Evolutionary conservation across 2,329 filamentous ascomycete species (phyloP), one percentile per base, ranked within the genome.

Genomic region (Aspergillus sojae): DNA sequence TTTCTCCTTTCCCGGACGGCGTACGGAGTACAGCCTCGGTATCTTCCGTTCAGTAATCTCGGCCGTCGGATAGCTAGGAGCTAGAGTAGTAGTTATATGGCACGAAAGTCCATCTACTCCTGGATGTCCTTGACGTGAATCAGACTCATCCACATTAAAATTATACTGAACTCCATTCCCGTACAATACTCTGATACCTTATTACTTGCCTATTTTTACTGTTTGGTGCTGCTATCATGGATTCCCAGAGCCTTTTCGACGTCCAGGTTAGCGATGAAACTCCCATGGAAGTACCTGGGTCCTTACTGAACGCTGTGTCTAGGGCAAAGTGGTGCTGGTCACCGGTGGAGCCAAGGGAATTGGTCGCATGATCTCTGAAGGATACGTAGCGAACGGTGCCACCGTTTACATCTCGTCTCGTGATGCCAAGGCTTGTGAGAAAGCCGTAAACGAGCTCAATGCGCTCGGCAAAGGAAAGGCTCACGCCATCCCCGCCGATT

Each of bases 301-400:
- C 48, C 7, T 85, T 84, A 65, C 72, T 85, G 48, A 61, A 63
- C 45, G 19, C 39, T 43, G 45, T 34, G 10, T 4, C 36, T 57
- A 80, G 78, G 78, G 74, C 62, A 80, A 80, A 72, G 75, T 83
- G 65, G 82, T 81, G 65, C 80, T 84, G 67, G 79, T 84, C 62
- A 84, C 82, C 23, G 82, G 82, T 63, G 82, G 82, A 60, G 82
- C 82, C 11, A 83, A 82, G 61, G 82, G 82, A 4, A 79, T 84
- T 56, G 82, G 82, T 59, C 83, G 84, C 67, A 85, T 85, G 83
- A 84, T 84, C 54, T 84, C 83, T 1, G 82, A 85, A 71, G 83
- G 82, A 12, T 85, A 82, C 65, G 78, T 85, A 26, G 77, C 82
- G 60, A 85, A 85, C 64, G 83, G 83, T 30, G 82, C 83, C 6